Conservation (phyloP, 2,329 filamentous ascomycete species). For the Lecanicillium sp. region DNA sequence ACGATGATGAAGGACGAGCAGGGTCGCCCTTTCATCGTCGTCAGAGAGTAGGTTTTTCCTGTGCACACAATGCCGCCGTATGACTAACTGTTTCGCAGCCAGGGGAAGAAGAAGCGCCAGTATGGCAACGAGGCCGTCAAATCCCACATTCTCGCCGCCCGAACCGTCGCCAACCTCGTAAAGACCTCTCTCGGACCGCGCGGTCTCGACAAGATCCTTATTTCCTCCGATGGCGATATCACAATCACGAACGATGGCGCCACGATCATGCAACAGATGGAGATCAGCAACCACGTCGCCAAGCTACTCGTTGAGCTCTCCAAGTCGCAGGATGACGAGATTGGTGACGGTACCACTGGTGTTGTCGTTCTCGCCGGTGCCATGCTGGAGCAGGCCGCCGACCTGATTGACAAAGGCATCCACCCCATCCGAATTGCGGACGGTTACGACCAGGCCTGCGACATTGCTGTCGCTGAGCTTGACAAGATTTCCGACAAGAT, state of each 20-base stretch:
- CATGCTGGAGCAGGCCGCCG: conserved; percentile 90
- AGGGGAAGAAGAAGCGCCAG: conserved; percentile 95
- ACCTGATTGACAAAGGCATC: conserved; percentile 99
- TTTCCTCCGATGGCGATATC: conserved; percentile 97
- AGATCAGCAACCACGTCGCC: conserved; percentile 96
- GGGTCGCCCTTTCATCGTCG: conserved; percentile 94
- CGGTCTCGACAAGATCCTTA: conserved; percentile 97
- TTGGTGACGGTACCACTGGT: conserved; percentile 95
- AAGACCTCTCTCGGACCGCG: conserved; percentile 94
- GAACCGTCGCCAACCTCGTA: conserved; percentile 94
- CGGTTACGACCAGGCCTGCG: conserved; percentile 95
- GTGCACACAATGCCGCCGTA: not conserved
- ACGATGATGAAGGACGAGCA: conserved; percentile 92
- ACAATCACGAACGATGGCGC: conserved; percentile 99
- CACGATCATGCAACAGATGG: conserved; percentile 96
- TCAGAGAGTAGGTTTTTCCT: conserved; percentile 72
- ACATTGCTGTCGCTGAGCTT: conserved; percentile 87
- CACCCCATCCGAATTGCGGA: conserved; percentile 98
- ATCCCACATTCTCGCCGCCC: conserved; percentile 92
- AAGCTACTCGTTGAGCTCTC: conserved; percentile 95
- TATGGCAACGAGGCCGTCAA: conserved; percentile 97
- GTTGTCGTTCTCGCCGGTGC: conserved; percentile 94
- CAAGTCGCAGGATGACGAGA: conserved; percentile 98
- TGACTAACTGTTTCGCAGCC: conserved; percentile 46
- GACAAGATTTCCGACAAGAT: conserved; percentile 91